Evolutionary conservation across 345 rosid species (phyloP).

Genomic region (Hypericum androsaemum): DNA sequence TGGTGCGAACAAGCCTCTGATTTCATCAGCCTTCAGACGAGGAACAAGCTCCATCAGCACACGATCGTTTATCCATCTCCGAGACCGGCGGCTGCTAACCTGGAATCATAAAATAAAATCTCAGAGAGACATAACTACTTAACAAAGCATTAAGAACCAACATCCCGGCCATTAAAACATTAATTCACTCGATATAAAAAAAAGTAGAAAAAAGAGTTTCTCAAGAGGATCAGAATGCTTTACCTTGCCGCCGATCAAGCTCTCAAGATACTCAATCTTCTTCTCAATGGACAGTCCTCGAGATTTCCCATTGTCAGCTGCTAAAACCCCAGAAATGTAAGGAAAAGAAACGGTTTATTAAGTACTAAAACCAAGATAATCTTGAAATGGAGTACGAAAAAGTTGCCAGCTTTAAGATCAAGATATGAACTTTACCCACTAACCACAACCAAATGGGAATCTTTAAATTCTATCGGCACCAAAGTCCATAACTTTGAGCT

Average conservation of each 20-base stretch:
- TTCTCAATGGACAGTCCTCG: constrained; percentile 69
- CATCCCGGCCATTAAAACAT: not conserved
- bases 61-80: constrained; percentile 89
- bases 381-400: too few relatives aligned
- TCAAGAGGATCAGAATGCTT: too few relatives aligned
- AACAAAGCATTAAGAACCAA: not conserved
- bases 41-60: constrained; percentile 96
- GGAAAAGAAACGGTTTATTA: too few relatives aligned
- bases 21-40: constrained; percentile 71
- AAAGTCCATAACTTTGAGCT: too few relatives aligned
- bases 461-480: too few relatives aligned
- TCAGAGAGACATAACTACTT: not conserved
- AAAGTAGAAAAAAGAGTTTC: constrained; percentile 5
- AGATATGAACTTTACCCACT: too few relatives aligned
- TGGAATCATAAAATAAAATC: constrained; percentile 18
- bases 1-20: constrained; percentile 94
- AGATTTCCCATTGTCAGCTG: constrained; percentile 47
- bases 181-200: too few relatives aligned
- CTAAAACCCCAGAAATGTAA: too few relatives aligned
- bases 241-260: constrained; percentile 70
- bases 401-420: too few relatives aligned
- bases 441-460: too few relatives aligned
- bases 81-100: constrained; percentile 81
- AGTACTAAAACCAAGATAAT: too few relatives aligned
- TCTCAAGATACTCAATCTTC: constrained; percentile 89